Evolutionary conservation across 2,329 filamentous ascomycete species (phyloP).

Genomic region (Aureobasidium uvarum): DNA sequence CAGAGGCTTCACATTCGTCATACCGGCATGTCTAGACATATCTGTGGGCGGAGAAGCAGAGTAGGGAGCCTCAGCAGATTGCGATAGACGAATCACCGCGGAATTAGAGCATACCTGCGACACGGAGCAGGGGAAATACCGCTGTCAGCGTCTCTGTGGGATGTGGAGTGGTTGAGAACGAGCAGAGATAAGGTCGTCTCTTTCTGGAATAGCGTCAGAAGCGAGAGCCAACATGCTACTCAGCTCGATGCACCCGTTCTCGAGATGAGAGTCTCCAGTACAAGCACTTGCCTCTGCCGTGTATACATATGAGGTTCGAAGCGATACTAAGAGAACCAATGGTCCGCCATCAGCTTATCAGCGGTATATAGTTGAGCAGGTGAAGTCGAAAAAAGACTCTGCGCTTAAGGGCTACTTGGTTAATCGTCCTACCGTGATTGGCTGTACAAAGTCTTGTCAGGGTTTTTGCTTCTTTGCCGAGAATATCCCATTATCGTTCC

Average conservation of each 20-base stretch:
- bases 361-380: constrained; percentile 15
- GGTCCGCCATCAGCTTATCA: constrained; percentile 18
- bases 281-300: constrained; percentile 11
- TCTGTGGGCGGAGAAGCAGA: constrained; percentile 15
- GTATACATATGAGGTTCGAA: neutral
- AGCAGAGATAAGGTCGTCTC: constrained; percentile 23
- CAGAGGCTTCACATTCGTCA: constrained; percentile 22
- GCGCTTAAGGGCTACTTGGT: neutral
- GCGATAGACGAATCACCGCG: constrained; percentile 20
- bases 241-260: constrained; percentile 6
- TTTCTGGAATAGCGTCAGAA: constrained; percentile 20
- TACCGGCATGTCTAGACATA: constrained; percentile 21
- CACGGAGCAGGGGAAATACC: neutral
- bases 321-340: constrained; percentile 1
- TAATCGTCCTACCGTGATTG: constrained; percentile 18
- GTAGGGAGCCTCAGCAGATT: constrained; percentile 3
- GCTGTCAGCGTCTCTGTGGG: constrained; percentile 18
- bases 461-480: constrained; percentile 22
- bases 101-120: constrained; percentile 2
- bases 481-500: constrained; percentile 10
- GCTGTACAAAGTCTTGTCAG: constrained; percentile 1
- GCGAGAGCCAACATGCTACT: constrained; percentile 12
- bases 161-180: constrained; percentile 22
- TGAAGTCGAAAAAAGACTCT: constrained; percentile 23
- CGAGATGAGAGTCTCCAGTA: neutral